These are phyloP conservation scores for Camelina hispida DNA, from an alignment of 345 rosid species.

Conservation along the genomic window DNA sequence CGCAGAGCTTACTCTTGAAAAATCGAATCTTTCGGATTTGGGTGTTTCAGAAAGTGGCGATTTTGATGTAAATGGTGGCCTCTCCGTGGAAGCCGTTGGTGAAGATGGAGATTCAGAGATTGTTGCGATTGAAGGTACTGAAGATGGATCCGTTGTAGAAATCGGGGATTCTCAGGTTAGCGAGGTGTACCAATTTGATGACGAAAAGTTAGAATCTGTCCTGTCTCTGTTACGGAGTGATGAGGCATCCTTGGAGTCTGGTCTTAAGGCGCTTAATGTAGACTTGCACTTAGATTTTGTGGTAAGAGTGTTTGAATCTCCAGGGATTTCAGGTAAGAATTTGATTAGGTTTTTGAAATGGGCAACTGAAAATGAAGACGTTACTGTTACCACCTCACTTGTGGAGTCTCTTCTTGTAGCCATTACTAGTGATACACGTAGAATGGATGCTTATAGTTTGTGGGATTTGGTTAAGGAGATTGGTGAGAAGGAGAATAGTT, in stretches of 20 bases:
- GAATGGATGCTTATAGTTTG: slow-evolving; percentile 57
- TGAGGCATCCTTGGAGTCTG: slow-evolving; percentile 64
- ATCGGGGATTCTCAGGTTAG: slow-evolving; percentile 32
- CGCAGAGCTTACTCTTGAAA: slow-evolving; percentile 20
- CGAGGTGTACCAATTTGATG: slow-evolving; percentile 51
- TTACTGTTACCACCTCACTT: slow-evolving; percentile 45
- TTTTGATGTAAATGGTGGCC: slow-evolving; percentile 23
- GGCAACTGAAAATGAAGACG: slow-evolving; percentile 50
- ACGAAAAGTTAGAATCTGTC: slow-evolving; percentile 60
- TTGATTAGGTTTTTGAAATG: slow-evolving; percentile 68
- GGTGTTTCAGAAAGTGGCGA: slow-evolving; percentile 41
- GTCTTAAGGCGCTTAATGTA: slow-evolving; percentile 52
- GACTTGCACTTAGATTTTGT: slow-evolving; percentile 58
- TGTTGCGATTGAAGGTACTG: slow-evolving; percentile 26
- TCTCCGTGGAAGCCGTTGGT: slow-evolving; percentile 18
- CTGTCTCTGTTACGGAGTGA: slow-evolving; percentile 69
- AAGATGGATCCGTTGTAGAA: slow-evolving; percentile 29
- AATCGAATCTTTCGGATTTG: slow-evolving; percentile 22
- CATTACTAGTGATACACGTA: slow-evolving; percentile 50
- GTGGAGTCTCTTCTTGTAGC: slow-evolving; percentile 58
- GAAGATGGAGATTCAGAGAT: slow-evolving; percentile 30
- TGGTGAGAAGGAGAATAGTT: slow-evolving; percentile 45
- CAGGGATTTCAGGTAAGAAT: slow-evolving; percentile 57
- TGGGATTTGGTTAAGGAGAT: slow-evolving; percentile 79
- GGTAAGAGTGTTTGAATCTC: slow-evolving; percentile 60